Evolutionary conservation across 192 early-diverging fungal genomes (phyloP).

Genomic region (Dissophora ornata): DNA sequence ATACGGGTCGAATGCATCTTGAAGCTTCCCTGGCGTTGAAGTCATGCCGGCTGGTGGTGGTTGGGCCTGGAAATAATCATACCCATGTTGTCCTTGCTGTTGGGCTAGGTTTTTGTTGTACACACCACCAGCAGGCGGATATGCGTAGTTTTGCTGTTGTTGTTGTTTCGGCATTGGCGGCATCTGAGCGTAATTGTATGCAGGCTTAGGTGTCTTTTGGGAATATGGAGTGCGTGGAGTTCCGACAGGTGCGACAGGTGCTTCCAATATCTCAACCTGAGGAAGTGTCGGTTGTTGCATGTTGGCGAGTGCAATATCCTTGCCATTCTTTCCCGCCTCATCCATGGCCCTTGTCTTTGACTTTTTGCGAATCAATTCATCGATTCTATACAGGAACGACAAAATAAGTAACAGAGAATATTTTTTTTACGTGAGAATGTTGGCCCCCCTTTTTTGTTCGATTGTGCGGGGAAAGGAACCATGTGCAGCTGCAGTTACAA

Average conservation of each 20-base stretch:
- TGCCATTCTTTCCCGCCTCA: conserved; percentile 19
- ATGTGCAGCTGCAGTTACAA: no score
- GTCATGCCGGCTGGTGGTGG: background rate
- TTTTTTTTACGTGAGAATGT: background rate
- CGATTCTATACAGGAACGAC: conserved; percentile 55
- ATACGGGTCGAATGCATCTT: conserved; percentile 20
- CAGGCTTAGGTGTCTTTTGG: conserved; percentile 15
- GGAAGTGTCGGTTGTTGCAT: conserved; percentile 54
- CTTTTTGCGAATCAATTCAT: conserved; percentile 66
- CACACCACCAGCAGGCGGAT: no score
- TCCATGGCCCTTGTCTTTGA: conserved; percentile 57
- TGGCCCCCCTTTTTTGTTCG: no score
- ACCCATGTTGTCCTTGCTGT: conserved; percentile 1
- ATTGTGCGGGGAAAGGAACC: no score
- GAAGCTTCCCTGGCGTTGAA: background rate
- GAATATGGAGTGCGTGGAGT: conserved; percentile 20
- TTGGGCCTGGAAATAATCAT: conserved; percentile 29
- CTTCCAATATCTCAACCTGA: conserved; percentile 21
- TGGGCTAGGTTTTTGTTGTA: background rate
- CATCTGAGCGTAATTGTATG: background rate
- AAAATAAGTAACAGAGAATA: conserved; percentile 11
- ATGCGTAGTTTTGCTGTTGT: conserved; percentile 1
- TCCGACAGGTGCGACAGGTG: background rate
- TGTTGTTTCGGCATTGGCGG: conserved; percentile 2
- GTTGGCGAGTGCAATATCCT: conserved; percentile 8